Evolutionary conservation across 805 yeast genomes (phyloP).

Genomic region (Kodamaea hsintzibuensis): DNA sequence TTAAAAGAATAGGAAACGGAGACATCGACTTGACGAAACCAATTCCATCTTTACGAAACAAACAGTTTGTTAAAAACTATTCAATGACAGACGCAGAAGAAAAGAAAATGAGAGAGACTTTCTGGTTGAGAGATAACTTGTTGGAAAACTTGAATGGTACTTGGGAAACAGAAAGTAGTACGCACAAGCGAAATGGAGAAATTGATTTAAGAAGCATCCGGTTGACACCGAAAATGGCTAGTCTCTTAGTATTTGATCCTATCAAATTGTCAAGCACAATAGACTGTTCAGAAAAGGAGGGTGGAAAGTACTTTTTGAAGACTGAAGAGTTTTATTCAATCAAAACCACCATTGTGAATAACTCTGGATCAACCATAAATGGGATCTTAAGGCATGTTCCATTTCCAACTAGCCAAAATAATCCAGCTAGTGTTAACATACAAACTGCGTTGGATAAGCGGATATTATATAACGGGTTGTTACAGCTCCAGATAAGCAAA

Average conservation of each 20-base stretch:
- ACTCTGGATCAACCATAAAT: conserved; percentile 37
- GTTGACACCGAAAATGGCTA: conserved; percentile 61
- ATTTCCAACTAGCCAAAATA: conserved; percentile 26
- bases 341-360: conserved; percentile 51
- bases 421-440: conserved; percentile 13
- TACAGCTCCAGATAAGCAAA: conserved; percentile 48
- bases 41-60: conserved; percentile 70
- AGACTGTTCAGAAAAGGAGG: conserved; percentile 16
- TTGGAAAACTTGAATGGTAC: conserved; percentile 58
- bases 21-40: conserved; percentile 46
- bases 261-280: conserved; percentile 19
- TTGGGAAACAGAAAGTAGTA: conserved; percentile 50
- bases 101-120: conserved; percentile 55
- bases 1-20: conserved; percentile 52
- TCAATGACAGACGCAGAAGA: conserved; percentile 58
- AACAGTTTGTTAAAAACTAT: conserved; percentile 66
- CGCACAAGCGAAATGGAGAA: conserved; percentile 46
- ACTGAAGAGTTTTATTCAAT: conserved; percentile 54
- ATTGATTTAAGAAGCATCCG: conserved; percentile 69
- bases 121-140: conserved; percentile 79
- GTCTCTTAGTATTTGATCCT: conserved; percentile 43
- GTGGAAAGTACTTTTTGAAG: conserved; percentile 31
- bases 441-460: conserved; percentile 50
- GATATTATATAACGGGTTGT: conserved; percentile 69
- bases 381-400: conserved; percentile 68